A percentile compares a stretch with the other conserved stretches of the same genome.
Conservation (phyloP, 805 yeast genomes). For the Kurtzmaniella fragi region DNA sequence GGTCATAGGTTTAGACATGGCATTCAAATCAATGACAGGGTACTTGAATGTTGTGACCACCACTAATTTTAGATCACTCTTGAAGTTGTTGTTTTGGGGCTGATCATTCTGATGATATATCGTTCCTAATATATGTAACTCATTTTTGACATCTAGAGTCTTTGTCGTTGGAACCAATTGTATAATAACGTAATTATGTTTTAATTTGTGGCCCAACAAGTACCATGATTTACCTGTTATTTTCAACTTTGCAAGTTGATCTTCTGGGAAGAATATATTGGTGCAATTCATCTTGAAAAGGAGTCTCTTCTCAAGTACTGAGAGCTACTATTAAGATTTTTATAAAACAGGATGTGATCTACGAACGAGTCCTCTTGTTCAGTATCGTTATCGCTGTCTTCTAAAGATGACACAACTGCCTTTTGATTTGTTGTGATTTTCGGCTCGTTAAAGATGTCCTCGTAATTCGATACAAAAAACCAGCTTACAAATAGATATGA, state of each 20-base stretch:
- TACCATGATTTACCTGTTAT: slow-evolving; percentile 4
- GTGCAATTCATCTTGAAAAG: slow-evolving; percentile 19
- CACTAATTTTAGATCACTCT: neutral
- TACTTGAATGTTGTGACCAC: slow-evolving; percentile 1
- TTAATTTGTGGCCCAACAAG: slow-evolving; percentile 20
- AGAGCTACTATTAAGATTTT: slow-evolving; percentile 34
- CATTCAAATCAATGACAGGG: slow-evolving; percentile 9
- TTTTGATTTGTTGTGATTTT: neutral
- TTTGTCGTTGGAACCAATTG: slow-evolving; percentile 5
- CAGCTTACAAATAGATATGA: too few relatives aligned
- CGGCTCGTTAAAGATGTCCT: neutral
- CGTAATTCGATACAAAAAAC: too few relatives aligned
- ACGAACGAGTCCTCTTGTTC: slow-evolving; percentile 4
- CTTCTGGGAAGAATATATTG: slow-evolving; percentile 31
- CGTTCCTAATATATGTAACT: slow-evolving; percentile 13
- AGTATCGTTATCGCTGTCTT: neutral
- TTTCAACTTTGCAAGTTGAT: slow-evolving; percentile 14
- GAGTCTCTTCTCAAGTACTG: slow-evolving; percentile 40
- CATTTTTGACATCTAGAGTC: slow-evolving; percentile 5
- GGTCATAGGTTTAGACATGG: too few relatives aligned
- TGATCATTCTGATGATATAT: slow-evolving; percentile 7
- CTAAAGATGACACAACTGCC: neutral
- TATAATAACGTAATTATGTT: slow-evolving; percentile 17
- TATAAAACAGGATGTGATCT: slow-evolving; percentile 11
- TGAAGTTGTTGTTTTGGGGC: slow-evolving; percentile 4